A percentile compares a stretch with the other conserved stretches of the same genome.
Evolutionary conservation across 257 asterid species (phyloP).

Genomic region (Thymus quinquecostatus): DNA sequence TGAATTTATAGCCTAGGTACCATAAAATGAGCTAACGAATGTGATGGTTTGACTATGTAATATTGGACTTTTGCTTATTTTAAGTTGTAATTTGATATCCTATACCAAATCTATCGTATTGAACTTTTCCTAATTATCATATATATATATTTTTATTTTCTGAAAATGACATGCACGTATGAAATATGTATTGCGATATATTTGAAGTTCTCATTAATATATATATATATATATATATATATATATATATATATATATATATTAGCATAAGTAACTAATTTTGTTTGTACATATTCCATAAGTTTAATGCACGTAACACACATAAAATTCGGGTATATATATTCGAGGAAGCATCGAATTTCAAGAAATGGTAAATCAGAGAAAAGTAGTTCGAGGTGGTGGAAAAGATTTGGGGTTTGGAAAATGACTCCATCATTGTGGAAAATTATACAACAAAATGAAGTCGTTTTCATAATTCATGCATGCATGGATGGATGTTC

Average conservation of each 20-base stretch:
- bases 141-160: background rate
- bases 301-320: background rate
- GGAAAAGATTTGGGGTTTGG: slow-evolving; percentile 38
- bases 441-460: slow-evolving; percentile 16
- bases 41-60: slow-evolving; percentile 28
- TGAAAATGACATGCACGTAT: slow-evolving; percentile 1
- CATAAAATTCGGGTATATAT: background rate
- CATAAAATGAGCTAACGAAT: slow-evolving; percentile 12
- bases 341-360: slow-evolving; percentile 17
- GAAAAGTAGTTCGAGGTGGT: slow-evolving; percentile 25
- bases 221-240: no score
- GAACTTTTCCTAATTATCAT: background rate
- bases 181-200: background rate
- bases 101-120: background rate
- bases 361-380: background rate
- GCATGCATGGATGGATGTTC: slow-evolving; percentile 19
- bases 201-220: background rate
- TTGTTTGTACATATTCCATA: no score
- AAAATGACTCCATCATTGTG: slow-evolving; percentile 33
- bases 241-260: no score
- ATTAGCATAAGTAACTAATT: no score
- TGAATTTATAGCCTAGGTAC: slow-evolving; percentile 37
- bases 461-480: slow-evolving; percentile 9
- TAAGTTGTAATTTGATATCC: background rate
- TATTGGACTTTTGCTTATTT: background rate